Evolutionary conservation across 768 basidiomycete genomes (phyloP).

Genomic region (Peribolospora kevripleyi): DNA sequence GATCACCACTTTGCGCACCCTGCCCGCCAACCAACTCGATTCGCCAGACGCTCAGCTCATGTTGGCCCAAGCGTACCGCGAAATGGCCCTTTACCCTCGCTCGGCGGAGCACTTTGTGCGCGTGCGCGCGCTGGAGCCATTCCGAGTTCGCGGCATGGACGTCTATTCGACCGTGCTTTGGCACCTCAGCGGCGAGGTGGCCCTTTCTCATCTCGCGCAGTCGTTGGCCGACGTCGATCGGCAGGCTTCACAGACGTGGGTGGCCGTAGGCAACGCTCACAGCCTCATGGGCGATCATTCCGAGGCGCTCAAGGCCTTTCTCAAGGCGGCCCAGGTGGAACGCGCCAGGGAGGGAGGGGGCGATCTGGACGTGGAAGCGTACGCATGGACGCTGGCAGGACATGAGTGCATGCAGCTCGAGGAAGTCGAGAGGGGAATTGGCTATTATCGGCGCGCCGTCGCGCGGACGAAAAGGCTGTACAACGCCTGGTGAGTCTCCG

Average conservation of each 20-base stretch:
- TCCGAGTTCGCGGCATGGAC: constrained; percentile 34
- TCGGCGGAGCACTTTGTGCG: too few species aligned
- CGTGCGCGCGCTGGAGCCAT: too few species aligned
- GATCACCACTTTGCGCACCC: too few species aligned
- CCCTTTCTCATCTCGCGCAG: constrained; percentile 78
- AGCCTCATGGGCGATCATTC: constrained; percentile 81
- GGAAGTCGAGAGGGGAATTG: constrained; percentile 72
- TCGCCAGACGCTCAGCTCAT: too few species aligned
- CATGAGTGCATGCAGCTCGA: constrained; percentile 84
- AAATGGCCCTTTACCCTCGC: too few species aligned
- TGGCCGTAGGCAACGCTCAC: constrained; percentile 85
- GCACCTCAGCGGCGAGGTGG: constrained; percentile 65
- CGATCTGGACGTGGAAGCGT: constrained; percentile 26
- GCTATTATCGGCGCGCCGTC: constrained; percentile 75
- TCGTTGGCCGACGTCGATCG: constrained; percentile 65
- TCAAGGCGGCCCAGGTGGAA: constrained; percentile 53
- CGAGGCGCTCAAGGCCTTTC: constrained; percentile 82
- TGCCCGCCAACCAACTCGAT: too few species aligned
- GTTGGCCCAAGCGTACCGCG: too few species aligned
- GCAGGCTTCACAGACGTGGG: constrained; percentile 75
- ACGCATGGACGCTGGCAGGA: constrained; percentile 86
- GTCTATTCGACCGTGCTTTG: constrained; percentile 86
- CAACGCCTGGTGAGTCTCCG: constrained; percentile 67
- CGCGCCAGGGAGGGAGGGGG: background rate
- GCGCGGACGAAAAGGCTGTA: constrained; percentile 81